Conservation (phyloP, 2,329 filamentous ascomycete genomes). For the Calycina herbarum region DNA sequence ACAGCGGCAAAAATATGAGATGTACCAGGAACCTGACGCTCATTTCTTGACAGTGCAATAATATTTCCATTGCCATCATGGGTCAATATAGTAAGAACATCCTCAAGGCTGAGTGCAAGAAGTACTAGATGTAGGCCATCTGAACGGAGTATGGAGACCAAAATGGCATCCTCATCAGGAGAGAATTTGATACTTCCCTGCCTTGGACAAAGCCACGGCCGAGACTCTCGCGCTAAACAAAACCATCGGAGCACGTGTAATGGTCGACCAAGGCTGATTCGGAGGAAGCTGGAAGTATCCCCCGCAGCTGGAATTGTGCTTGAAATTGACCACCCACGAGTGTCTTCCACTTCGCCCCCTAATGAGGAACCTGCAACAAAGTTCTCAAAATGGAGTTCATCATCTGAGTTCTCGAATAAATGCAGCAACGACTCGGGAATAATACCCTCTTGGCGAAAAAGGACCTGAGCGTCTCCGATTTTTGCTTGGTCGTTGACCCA, state of each 20-base stretch:
- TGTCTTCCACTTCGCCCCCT: background rate
- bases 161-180: constrained; percentile 19
- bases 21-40: constrained; percentile 1
- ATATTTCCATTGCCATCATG: constrained; percentile 15
- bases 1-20: constrained; percentile 14
- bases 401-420: constrained; percentile 3
- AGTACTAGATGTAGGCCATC: constrained; percentile 19
- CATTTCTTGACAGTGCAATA: constrained; percentile 12
- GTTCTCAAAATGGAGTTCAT: background rate
- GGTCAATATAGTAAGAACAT: constrained; percentile 12
- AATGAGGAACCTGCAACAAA: background rate
- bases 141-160: constrained; percentile 17
- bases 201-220: constrained; percentile 16
- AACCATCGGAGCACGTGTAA: constrained; percentile 14
- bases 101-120: constrained; percentile 20
- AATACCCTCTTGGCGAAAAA: constrained; percentile 10
- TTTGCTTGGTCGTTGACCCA: constrained; percentile 12
- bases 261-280: constrained; percentile 10
- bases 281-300: constrained; percentile 9
- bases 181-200: constrained; percentile 7
- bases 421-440: constrained; percentile 2
- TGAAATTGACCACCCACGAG: constrained; percentile 12
- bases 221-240: constrained; percentile 17
- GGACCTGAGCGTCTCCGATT: constrained; percentile 12
- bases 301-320: constrained; percentile 13